Base-by-base conservation (phyloP, 148 eudicot genomes). In the Camellia sinensis region DNA sequence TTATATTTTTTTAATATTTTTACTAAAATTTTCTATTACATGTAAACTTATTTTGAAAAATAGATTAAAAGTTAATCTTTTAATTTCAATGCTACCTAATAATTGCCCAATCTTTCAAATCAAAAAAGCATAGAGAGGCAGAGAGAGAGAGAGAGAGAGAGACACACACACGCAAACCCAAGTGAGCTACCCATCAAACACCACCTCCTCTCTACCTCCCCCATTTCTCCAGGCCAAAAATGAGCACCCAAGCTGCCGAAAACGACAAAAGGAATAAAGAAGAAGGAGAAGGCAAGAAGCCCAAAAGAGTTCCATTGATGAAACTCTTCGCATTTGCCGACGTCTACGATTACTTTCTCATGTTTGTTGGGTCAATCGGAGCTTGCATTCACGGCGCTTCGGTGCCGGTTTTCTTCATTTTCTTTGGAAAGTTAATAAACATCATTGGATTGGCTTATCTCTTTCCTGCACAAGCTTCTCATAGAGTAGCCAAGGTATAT, bases 371-470 rank as follows among this genome's bases (percentile, higher is more conserved):
- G 8, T 89, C 93, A 0, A n/a, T 94, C 11, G 97, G 98, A 10
- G 98, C 98, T 1, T 88, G 91, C 64, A 65, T 87, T 29, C 98
- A 94, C 73, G 98, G 98, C 13, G 97, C 89, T 44, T 94, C 97
- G 1, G 97, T 94, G 3, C 98, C 98, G 4, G 95, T 94, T 64
- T 94, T 94, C 92, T 94, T 94, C 67, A 91, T 94, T n/a, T 94
- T 92, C 90, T 94, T 94, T 43, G 98, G 98, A 14, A 94, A 94
- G 71, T 61, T 94, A 22, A 94, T 92, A 22, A 91, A 94, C 62
- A 88, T 95, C 29, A 89, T 93, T 54, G 98, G 98, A 29, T 52
- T 91, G 84, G 98, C 98, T 43, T 93, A 91, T 82, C 93, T 95
- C 60, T 95, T 95, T 61, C 98, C 98, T 67, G 81, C 79, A 72